Conservation (phyloP, 345 rosid genomes). For the Viola odorata region DNA sequence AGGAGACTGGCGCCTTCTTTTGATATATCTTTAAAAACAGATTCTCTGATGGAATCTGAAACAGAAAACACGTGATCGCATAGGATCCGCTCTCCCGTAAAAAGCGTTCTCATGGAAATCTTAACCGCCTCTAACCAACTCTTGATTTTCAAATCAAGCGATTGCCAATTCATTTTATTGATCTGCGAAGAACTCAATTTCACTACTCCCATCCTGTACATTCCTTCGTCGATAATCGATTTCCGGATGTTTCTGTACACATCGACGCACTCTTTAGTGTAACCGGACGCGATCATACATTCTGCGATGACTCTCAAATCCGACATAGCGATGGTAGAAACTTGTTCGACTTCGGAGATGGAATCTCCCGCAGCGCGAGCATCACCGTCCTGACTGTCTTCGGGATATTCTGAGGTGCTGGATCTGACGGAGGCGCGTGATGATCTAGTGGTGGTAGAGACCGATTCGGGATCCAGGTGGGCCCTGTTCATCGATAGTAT, state of each 20-base stretch:
- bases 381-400: slow-evolving; percentile 2
- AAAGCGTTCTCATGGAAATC: slow-evolving; percentile 15
- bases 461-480: slow-evolving; percentile 11
- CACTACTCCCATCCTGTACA: slow-evolving; percentile 20
- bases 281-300: slow-evolving; percentile 30
- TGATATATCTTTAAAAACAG: neutral
- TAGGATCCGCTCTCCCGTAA: slow-evolving; percentile 21
- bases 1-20: slow-evolving; percentile 15
- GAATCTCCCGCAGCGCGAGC: neutral
- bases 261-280: slow-evolving; percentile 23
- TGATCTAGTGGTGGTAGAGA: slow-evolving; percentile 5
- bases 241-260: slow-evolving; percentile 20
- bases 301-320: slow-evolving; percentile 26
- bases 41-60: slow-evolving; percentile 6
- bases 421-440: slow-evolving; percentile 4
- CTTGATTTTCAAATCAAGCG: slow-evolving; percentile 18
- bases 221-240: slow-evolving; percentile 23
- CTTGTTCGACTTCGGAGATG: slow-evolving; percentile 15
- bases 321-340: slow-evolving; percentile 3
- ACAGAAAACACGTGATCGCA: slow-evolving; percentile 19
- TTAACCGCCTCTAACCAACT: slow-evolving; percentile 21
- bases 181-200: slow-evolving; percentile 13
- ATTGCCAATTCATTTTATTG: slow-evolving; percentile 23
- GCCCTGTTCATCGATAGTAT: slow-evolving; percentile 14
- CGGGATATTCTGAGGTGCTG: slow-evolving; percentile 1